Evolutionary conservation across 495 filamentous ascomycete genomes (phyloP).

Genomic region (Umbilicaria muhlenbergii): DNA sequence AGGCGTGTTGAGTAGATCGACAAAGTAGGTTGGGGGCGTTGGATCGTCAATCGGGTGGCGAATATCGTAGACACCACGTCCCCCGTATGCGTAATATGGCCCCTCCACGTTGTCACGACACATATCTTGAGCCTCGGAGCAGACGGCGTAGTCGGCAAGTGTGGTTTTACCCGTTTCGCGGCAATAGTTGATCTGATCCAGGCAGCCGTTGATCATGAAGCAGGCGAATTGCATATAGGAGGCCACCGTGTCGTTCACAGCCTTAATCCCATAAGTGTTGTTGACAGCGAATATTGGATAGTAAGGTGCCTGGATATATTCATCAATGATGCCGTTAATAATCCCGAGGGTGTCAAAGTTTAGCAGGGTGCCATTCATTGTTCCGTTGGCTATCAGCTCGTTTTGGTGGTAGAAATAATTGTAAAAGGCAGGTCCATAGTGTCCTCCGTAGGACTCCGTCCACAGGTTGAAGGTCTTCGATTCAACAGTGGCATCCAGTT

Average conservation of each 20-base stretch:
- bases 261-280: constrained; percentile 48
- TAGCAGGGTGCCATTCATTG: constrained; percentile 31
- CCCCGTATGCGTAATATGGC: constrained; percentile 29
- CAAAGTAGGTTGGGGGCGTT: constrained; percentile 31
- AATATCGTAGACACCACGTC: constrained; percentile 35
- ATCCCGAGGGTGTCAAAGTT: constrained; percentile 31
- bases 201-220: constrained; percentile 22
- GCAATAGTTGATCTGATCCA: constrained; percentile 28
- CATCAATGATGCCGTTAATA: constrained; percentile 39
- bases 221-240: constrained; percentile 20
- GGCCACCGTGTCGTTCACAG: constrained; percentile 31
- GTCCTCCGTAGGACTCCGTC: constrained; percentile 31
- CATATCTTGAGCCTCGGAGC: constrained; percentile 22
- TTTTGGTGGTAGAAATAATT: constrained; percentile 48
- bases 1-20: constrained; percentile 29
- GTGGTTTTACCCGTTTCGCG: constrained; percentile 18
- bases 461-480: constrained; percentile 45
- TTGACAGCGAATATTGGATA: constrained; percentile 44
- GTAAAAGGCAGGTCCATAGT: constrained; percentile 38
- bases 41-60: constrained; percentile 31
- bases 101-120: constrained; percentile 28
- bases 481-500: constrained; percentile 20
- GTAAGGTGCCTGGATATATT: constrained; percentile 37
- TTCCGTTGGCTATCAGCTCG: constrained; percentile 28
- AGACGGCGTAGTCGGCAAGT: constrained; percentile 19